These are phyloP conservation scores for Pseudogymnoascus sp. DNA, from an alignment of 2,329 filamentous ascomycete genomes.

Conservation along the genomic window DNA sequence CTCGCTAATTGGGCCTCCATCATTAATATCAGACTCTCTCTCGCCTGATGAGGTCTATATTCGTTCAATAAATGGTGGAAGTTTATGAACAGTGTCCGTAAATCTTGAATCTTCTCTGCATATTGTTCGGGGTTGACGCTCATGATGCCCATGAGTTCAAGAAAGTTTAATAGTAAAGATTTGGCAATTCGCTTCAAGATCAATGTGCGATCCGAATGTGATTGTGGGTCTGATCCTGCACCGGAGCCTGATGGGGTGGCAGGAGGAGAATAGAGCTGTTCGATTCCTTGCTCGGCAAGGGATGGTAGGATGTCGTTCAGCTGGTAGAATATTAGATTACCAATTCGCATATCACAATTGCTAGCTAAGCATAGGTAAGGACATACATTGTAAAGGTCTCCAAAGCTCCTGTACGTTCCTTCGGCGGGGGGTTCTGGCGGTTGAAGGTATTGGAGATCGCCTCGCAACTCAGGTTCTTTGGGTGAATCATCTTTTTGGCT, in stretches of 20 bases:
- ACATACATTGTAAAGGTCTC: constrained; percentile 51
- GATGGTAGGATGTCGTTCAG: constrained; percentile 54
- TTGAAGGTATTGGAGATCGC: constrained; percentile 65
- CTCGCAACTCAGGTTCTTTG: background rate
- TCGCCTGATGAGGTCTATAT: constrained; percentile 85
- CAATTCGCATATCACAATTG: background rate
- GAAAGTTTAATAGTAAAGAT: constrained; percentile 77
- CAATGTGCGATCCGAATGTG: constrained; percentile 52
- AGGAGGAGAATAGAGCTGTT: constrained; percentile 50
- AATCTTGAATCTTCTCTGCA: constrained; percentile 63
- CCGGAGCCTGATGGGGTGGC: constrained; percentile 31
- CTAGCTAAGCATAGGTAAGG: background rate
- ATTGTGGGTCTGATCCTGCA: constrained; percentile 24
- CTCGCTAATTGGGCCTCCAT: constrained; percentile 77
- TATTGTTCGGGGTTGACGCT: constrained; percentile 57
- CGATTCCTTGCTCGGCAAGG: constrained; percentile 61
- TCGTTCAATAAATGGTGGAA: constrained; percentile 90
- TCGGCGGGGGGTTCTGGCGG: constrained; percentile 67
- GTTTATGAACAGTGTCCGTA: constrained; percentile 79
- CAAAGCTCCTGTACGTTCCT: constrained; percentile 68
- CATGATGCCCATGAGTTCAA: constrained; percentile 70
- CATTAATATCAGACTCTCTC: constrained; percentile 76
- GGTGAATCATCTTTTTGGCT: background rate
- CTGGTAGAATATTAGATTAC: constrained; percentile 25
- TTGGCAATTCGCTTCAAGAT: constrained; percentile 73